These are phyloP conservation scores for Ascochyta viciae-villosae DNA, from an alignment of 2,329 filamentous ascomycete genomes.

Conservation along the genomic window DNA sequence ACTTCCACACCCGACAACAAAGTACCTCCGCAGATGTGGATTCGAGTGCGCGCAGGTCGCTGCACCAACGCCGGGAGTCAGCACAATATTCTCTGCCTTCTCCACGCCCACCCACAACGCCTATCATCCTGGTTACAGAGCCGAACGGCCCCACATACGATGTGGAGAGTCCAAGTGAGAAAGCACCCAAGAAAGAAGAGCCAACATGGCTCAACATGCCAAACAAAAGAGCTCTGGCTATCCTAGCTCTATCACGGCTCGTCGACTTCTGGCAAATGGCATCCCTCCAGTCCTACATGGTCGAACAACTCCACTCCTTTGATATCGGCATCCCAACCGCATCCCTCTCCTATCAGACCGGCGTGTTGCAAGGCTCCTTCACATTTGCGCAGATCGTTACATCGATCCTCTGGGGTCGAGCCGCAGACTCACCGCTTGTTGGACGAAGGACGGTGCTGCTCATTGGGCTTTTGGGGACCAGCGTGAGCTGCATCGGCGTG, in stretches of 20 bases:
- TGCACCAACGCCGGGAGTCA: slow-evolving; percentile 13
- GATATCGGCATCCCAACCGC: slow-evolving; percentile 55
- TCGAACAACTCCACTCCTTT: slow-evolving; percentile 53
- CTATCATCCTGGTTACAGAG: slow-evolving; percentile 5
- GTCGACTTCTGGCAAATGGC: slow-evolving; percentile 56
- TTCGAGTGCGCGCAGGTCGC: slow-evolving; percentile 13
- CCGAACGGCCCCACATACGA: slow-evolving; percentile 3
- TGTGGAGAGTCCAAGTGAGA: slow-evolving; percentile 2
- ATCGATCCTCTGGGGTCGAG: slow-evolving; percentile 52
- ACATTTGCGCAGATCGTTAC: slow-evolving; percentile 53
- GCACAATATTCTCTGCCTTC: slow-evolving; percentile 2
- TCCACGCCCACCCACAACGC: slow-evolving; percentile 5
- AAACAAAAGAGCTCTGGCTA: slow-evolving; percentile 50
- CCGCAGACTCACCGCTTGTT: slow-evolving; percentile 54
- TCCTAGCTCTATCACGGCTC: slow-evolving; percentile 48
- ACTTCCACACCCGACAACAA: slow-evolving; percentile 5
- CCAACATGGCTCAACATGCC: slow-evolving; percentile 52
- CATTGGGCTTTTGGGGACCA: slow-evolving; percentile 7
- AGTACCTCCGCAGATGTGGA: slow-evolving; percentile 7
- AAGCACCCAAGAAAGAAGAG: not conserved
- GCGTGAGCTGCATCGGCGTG: slow-evolving; percentile 8
- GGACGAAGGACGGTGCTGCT: slow-evolving; percentile 8
- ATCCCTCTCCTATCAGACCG: slow-evolving; percentile 53
- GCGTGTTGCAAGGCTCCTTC: slow-evolving; percentile 51
- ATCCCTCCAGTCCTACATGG: slow-evolving; percentile 54